Evolutionary conservation across 2,329 filamentous ascomycete genomes (phyloP).

Genomic region (Pseudocercospora ulei): DNA sequence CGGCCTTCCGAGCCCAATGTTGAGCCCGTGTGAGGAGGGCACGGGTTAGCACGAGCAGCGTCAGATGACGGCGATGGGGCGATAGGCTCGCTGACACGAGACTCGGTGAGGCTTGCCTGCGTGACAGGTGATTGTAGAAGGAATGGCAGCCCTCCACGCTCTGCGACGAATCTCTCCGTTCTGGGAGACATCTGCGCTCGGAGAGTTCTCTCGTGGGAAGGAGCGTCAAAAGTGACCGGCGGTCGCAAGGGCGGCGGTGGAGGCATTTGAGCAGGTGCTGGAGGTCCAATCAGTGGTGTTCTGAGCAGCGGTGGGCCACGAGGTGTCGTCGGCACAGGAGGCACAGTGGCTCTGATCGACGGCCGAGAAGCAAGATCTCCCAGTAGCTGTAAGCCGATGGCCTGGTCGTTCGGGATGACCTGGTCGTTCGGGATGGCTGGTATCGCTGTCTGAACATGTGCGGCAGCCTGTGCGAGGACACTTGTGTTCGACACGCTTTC

Average conservation of each 20-base stretch:
- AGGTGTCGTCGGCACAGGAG: conserved; percentile 7
- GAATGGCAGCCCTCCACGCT: conserved; percentile 10
- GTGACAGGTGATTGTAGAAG: conserved; percentile 1
- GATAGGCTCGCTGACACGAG: conserved; percentile 5
- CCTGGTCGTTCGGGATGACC: conserved; percentile 37
- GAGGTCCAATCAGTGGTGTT: conserved; percentile 5
- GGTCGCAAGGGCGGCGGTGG: conserved; percentile 13
- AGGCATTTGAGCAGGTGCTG: conserved; percentile 13
- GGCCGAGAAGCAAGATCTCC: conserved; percentile 27
- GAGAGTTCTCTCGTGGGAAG: conserved; percentile 2
- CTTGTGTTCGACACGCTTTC: conserved; percentile 32
- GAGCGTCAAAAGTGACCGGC: conserved; percentile 4
- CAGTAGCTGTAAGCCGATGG: conserved; percentile 34
- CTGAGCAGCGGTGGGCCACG: conserved; percentile 4
- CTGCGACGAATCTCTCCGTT: conserved; percentile 5
- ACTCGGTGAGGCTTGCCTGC: conserved; percentile 6
- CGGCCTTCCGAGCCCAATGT: neutral
- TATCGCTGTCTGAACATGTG: conserved; percentile 26
- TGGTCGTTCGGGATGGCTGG: conserved; percentile 19
- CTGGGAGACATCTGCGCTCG: conserved; percentile 3
- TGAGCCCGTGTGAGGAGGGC: neutral
- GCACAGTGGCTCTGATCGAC: conserved; percentile 13
- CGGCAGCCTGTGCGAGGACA: conserved; percentile 34
- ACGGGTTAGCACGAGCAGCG: conserved; percentile 2
- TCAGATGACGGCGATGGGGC: conserved; percentile 9